Base-by-base conservation (phyloP, 345 rosid species). In the Reutealis trisperma region DNA sequence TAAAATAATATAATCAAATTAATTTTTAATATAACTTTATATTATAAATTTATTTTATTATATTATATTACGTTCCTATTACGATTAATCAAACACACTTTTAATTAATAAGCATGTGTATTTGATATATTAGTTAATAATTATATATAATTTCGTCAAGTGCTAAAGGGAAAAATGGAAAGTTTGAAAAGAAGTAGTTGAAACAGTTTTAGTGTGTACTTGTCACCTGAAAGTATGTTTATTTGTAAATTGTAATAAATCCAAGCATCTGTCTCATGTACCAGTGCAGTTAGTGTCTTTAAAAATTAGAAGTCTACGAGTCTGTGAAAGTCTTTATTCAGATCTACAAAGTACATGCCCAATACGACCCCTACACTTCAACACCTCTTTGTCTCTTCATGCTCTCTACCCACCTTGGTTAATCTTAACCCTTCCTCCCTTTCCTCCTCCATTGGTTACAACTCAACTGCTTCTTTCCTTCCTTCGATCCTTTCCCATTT, bases 191-290 rank as follows among this genome's bases (percentile, higher is more conserved):
- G 18, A 34, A 19, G 10, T 10, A 44, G 15, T 19, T 44, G 52
- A 6, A 19, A 47, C 9, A 47, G 12, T 8, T 47, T 7, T 47
- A 47, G 13, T 47, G 10, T 47, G 51, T 47, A 47, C 10, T 5
- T 47, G 51, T 66, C 68, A 67, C 51, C 80, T 67, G 79, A 70
- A 71, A 77, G n/a, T 34, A 44, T 47, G 61, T 47, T 58, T 47
- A 30, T 5, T 21, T 14, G 63, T 37, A 68, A 30, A 5, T 21
- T 14, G 63, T 37, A 68, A 67, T 30, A 34, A 80, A 63, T 22
- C 52, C 66, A 58, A 59, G 54, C 15, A 8, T 42, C 75, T 42
- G 67, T 42, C 66, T 14, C n/a, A 15, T n/a, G 52, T 27, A 34
- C 19, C 27, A 3, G 13, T 71, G 11, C 27, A 3, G 13, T 71